These are phyloP conservation scores for Naganishia antarctica DNA, from an alignment of 768 basidiomycete genomes.

Conservation along the genomic window DNA sequence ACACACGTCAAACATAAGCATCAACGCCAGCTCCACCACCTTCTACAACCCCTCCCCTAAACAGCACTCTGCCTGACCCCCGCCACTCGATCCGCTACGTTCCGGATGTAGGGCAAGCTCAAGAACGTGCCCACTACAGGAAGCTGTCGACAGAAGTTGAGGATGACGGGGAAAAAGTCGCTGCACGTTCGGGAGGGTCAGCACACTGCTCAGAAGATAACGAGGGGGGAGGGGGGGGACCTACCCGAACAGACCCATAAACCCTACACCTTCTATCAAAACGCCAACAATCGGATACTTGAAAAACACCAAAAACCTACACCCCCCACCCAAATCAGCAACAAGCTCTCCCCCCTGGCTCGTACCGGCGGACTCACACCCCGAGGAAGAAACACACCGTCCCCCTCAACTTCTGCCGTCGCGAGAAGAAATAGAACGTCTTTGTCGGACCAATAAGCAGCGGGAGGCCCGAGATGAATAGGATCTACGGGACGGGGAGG, in stretches of 20 bases:
- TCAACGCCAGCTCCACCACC: too few relatives aligned
- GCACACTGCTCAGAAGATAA: not conserved
- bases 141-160: slow-evolving; percentile 91
- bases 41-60: too few relatives aligned
- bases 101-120: slow-evolving; percentile 78
- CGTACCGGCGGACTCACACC: slow-evolving; percentile 37
- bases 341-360: not conserved
- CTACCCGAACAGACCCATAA: slow-evolving; percentile 94
- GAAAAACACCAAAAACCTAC: slow-evolving; percentile 80
- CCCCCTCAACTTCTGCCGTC: slow-evolving; percentile 89
- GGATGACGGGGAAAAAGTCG: slow-evolving; percentile 97
- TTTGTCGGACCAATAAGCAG: slow-evolving; percentile 93
- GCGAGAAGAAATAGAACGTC: slow-evolving; percentile 96
- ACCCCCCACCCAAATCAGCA: not conserved
- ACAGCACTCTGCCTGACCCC: slow-evolving; percentile 62
- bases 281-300: slow-evolving; percentile 95
- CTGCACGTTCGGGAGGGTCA: slow-evolving; percentile 52
- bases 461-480: slow-evolving; percentile 89
- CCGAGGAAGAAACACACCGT: slow-evolving; percentile 47
- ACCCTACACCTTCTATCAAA: slow-evolving; percentile 90
- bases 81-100: slow-evolving; percentile 72
- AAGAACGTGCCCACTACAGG: slow-evolving; percentile 84
- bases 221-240: slow-evolving; percentile 32
- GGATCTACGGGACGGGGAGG: slow-evolving; percentile 56
- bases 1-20: too few relatives aligned